A percentile compares a stretch with the other conserved stretches of the same genome.
phyloP scores from a whole-genome alignment of 495 filamentous ascomycete genomes.

The Rusavskia elegans region DNA sequence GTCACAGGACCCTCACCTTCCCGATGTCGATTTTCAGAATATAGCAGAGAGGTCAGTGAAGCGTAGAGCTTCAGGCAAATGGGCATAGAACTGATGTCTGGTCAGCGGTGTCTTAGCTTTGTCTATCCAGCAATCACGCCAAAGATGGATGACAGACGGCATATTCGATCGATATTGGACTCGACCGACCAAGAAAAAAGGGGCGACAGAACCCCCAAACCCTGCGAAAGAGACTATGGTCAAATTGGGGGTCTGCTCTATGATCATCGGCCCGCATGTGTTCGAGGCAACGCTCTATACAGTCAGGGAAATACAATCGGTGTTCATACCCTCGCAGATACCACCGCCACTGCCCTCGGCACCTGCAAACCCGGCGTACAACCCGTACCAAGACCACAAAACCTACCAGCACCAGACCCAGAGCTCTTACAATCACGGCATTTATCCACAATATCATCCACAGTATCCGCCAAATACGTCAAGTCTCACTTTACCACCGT shows the following conservation, averaged over 20 bases:
- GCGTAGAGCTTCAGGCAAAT: not conserved
- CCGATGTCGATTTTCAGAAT: slow-evolving; percentile 59
- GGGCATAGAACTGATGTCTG: not conserved
- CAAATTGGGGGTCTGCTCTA: slow-evolving; percentile 62
- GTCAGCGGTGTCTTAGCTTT: slow-evolving; percentile 66
- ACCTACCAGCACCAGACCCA: slow-evolving; percentile 17
- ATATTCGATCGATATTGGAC: slow-evolving; percentile 90
- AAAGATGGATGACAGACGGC: slow-evolving; percentile 67
- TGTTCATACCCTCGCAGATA: slow-evolving; percentile 23
- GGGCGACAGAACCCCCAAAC: slow-evolving; percentile 54
- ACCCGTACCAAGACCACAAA: slow-evolving; percentile 18
- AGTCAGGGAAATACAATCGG: slow-evolving; percentile 54
- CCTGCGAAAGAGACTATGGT: slow-evolving; percentile 77
- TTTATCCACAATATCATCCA: slow-evolving; percentile 3
- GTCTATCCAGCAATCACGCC: slow-evolving; percentile 69
- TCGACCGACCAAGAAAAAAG: slow-evolving; percentile 72
- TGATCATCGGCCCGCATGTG: slow-evolving; percentile 80
- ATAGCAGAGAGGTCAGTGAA: slow-evolving; percentile 62
- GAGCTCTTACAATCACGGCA: slow-evolving; percentile 10
- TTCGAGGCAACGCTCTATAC: slow-evolving; percentile 78
- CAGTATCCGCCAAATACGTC: slow-evolving; percentile 1
- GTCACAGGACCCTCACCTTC: slow-evolving; percentile 48
- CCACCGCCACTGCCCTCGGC: slow-evolving; percentile 19
- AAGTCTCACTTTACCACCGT: slow-evolving; percentile 10
- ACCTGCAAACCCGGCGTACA: slow-evolving; percentile 6